A percentile compares a stretch with the other conserved stretches of the same genome.
Evolutionary conservation across 306 rosid genomes (phyloP).

Genomic region (Prunus dulcis): DNA sequence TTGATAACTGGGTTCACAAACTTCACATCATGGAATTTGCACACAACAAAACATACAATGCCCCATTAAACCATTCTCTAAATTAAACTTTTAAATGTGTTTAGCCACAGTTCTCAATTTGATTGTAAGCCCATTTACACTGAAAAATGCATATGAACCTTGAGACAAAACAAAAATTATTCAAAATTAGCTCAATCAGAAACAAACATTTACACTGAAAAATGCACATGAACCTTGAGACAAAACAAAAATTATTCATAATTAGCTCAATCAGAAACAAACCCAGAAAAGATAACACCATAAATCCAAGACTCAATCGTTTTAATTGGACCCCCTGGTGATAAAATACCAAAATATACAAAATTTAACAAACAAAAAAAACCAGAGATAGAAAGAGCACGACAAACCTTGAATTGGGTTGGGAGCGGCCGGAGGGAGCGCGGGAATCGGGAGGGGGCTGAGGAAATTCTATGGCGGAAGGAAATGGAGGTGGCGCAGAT

Average conservation of each 20-base stretch:
- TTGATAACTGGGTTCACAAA: not conserved
- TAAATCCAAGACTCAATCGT: not conserved
- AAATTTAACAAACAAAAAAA: not conserved
- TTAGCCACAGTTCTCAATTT: not conserved
- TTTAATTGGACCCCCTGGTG: not conserved
- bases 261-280: not conserved
- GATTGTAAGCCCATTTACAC: not conserved
- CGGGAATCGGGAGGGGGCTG: constrained; percentile 1
- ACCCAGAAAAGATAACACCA: not conserved
- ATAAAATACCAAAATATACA: not conserved
- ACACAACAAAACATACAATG: not conserved
- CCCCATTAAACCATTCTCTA: not conserved
- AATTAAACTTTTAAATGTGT: not conserved
- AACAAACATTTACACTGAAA: too few species aligned
- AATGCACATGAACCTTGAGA: not conserved
- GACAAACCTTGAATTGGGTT: constrained; percentile 33
- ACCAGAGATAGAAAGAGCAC: not conserved
- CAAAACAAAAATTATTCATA: not conserved
- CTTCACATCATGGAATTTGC: not conserved
- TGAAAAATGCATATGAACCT: not conserved
- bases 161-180: not conserved
- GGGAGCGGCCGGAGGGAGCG: constrained; percentile 20
- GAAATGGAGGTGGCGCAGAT: constrained; percentile 8
- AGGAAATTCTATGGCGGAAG: constrained; percentile 8
- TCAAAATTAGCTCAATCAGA: not conserved